These are phyloP conservation scores for Tetraselmis chui DNA, from an alignment of 139 green algal genomes.

Conservation along the genomic window DNA sequence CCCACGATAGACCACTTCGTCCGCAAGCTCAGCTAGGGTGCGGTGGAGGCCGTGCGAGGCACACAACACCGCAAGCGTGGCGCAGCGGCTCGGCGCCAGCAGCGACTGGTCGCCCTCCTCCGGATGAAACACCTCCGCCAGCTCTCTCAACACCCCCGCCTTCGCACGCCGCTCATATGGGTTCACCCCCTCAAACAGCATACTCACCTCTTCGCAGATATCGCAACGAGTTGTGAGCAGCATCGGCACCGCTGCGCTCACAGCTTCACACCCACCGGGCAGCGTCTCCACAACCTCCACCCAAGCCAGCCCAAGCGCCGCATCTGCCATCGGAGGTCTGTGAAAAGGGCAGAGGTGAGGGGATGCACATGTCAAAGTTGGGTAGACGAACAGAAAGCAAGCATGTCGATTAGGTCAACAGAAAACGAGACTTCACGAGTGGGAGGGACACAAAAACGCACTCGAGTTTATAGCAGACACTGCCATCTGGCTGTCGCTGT, in stretches of 20 bases:
- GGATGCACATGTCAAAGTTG: no score
- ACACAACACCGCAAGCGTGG: background rate
- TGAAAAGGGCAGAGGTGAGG: no score
- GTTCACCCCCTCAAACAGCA: background rate
- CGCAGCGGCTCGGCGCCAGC: background rate
- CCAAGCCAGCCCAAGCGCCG: background rate
- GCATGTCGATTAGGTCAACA: no score
- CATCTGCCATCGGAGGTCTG: background rate
- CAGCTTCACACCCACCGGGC: background rate
- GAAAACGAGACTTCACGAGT: no score
- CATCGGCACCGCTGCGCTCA: background rate
- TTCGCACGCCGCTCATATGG: background rate
- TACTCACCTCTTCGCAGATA: background rate
- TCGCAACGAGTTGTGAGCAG: background rate
- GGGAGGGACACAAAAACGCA: no score
- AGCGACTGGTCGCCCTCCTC: background rate
- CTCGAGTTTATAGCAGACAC: no score
- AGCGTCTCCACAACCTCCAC: background rate
- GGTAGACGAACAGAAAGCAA: no score
- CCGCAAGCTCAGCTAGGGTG: background rate
- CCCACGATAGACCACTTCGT: background rate
- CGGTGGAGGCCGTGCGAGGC: background rate
- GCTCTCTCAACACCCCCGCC: background rate
- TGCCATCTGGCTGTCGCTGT: no score
- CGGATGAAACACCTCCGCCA: background rate